A percentile compares a stretch with the other conserved stretches of the same genome.
Conservation (phyloP, 2,329 filamentous ascomycete species). For the Pseudocercospora cruenta region DNA sequence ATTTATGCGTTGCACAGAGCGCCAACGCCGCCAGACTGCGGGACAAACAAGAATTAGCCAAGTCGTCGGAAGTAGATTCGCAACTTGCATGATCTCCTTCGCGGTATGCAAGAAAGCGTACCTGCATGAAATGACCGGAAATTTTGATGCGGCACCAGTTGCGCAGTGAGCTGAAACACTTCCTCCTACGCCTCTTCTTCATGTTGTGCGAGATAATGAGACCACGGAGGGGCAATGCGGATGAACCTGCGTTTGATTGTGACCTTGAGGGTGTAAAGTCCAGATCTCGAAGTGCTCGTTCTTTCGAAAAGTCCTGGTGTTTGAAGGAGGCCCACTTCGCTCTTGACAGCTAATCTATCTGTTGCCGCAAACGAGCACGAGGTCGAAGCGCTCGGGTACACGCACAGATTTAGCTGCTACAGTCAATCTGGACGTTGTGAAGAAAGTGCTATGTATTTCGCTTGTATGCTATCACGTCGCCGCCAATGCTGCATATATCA, state of each 20-base stretch:
- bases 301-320: no score
- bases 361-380: background rate
- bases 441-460: background rate
- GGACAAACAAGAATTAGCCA: constrained; percentile 10
- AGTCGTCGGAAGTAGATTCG: constrained; percentile 4
- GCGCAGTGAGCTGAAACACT: background rate
- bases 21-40: no score
- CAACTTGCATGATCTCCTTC: background rate
- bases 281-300: background rate
- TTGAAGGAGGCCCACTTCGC: background rate
- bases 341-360: constrained; percentile 1
- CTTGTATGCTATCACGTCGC: background rate
- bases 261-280: no score
- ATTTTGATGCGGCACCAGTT: background rate
- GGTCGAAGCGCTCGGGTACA: background rate
- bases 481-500: background rate
- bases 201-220: constrained; percentile 11
- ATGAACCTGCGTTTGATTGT: background rate
- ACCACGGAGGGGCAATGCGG: background rate
- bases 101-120: background rate
- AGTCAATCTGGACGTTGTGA: background rate
- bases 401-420: background rate
- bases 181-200: background rate
- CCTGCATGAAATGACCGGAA: constrained; percentile 4
- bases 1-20: background rate